Conservation (phyloP, 345 rosid species). For the Pistacia vera region DNA sequence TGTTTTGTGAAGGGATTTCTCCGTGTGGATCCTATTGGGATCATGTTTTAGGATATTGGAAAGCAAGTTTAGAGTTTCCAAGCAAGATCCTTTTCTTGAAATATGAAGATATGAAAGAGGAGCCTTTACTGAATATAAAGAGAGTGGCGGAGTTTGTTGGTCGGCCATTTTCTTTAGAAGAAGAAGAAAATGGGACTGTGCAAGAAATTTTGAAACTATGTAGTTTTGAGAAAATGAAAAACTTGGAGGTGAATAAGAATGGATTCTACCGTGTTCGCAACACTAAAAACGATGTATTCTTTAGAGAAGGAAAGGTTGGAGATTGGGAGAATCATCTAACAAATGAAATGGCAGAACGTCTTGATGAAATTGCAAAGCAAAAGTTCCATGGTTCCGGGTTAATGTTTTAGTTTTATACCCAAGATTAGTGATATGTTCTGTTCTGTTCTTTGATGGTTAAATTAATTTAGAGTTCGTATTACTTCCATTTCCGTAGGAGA, state of each 20-base stretch:
- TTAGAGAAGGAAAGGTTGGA: neutral
- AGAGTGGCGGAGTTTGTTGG: neutral
- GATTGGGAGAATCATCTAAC: neutral
- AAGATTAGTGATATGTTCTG: too few species aligned
- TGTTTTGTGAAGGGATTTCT: constrained; percentile 15
- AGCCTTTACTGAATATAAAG: neutral
- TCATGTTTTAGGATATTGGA: constrained; percentile 12
- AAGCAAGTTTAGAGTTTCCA: constrained; percentile 9
- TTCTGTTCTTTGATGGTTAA: too few species aligned
- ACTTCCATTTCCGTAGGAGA: too few species aligned
- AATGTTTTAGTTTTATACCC: neutral
- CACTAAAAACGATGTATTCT: neutral
- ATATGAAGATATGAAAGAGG: constrained; percentile 16
- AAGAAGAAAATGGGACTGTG: neutral
- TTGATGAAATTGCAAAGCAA: neutral
- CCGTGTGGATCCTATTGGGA: constrained; percentile 10
- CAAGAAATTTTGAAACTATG: neutral
- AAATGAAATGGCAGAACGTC: neutral
- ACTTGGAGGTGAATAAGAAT: neutral
- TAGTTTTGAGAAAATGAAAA: neutral
- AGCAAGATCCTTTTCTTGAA: neutral
- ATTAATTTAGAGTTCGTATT: too few species aligned
- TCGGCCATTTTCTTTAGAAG: neutral
- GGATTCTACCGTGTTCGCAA: neutral
- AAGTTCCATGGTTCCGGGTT: neutral